Conservation (phyloP, 805 yeast species). For the Yamadazyma sp. region DNA sequence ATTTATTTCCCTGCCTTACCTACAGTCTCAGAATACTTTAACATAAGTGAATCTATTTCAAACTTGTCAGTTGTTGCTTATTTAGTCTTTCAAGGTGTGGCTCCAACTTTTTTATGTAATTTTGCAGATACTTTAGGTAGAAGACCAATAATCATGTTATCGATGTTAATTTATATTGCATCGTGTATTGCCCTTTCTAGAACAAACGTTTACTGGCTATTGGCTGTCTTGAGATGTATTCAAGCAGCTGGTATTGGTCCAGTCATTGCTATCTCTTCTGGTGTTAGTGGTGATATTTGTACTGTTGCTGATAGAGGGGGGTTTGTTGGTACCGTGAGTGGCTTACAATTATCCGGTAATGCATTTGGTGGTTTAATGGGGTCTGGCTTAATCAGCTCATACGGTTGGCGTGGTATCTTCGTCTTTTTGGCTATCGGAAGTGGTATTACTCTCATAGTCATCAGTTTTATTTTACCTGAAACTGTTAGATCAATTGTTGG, state of each 20-base stretch:
- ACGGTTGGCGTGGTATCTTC: constrained; percentile 71
- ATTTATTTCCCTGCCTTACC: constrained; percentile 79
- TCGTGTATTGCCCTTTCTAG: constrained; percentile 68
- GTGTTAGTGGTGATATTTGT: constrained; percentile 73
- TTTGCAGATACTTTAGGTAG: constrained; percentile 72
- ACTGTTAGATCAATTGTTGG: constrained; percentile 73
- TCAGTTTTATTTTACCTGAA: constrained; percentile 55
- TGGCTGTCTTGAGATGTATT: constrained; percentile 67
- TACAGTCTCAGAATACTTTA: constrained; percentile 51
- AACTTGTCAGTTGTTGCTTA: constrained; percentile 77
- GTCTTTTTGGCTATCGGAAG: constrained; percentile 71
- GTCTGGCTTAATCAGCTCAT: constrained; percentile 39
- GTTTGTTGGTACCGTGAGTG: constrained; percentile 61
- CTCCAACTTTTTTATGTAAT: constrained; percentile 68
- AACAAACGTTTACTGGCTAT: constrained; percentile 52
- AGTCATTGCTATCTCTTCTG: constrained; percentile 64
- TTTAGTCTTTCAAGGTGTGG: constrained; percentile 68
- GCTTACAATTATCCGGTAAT: constrained; percentile 67
- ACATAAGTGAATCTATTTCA: constrained; percentile 53
- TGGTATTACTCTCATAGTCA: constrained; percentile 35
- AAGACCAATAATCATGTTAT: constrained; percentile 58
- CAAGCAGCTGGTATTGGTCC: constrained; percentile 81
- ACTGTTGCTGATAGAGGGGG: constrained; percentile 66
- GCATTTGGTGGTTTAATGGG: constrained; percentile 75
- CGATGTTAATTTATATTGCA: constrained; percentile 53